Evolutionary conservation across 495 filamentous ascomycete species (phyloP).

Genomic region (Glutinoglossum americanum): DNA sequence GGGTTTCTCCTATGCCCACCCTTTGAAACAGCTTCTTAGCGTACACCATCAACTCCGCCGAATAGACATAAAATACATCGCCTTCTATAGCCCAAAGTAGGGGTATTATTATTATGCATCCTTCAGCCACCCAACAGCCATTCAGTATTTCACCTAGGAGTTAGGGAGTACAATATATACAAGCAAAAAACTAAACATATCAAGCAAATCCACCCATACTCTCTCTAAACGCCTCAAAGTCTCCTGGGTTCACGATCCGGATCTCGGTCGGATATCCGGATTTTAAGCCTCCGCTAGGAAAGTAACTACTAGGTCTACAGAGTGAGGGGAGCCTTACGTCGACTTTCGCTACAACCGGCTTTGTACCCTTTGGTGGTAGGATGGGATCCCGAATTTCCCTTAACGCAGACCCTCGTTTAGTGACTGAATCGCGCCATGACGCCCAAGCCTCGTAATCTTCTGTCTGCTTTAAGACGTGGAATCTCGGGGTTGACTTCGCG

Average conservation of each 20-base stretch:
- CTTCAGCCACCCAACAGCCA: not conserved
- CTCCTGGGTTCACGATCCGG: not conserved
- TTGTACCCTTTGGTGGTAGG: not conserved
- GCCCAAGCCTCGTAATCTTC: constrained; percentile 39
- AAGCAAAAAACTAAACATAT: not conserved
- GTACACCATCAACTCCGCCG: not conserved
- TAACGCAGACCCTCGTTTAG: constrained; percentile 6
- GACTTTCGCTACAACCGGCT: not conserved
- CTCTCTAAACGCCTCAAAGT: not conserved
- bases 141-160: not conserved
- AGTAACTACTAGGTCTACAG: not conserved
- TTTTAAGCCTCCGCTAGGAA: not conserved
- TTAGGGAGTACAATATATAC: not conserved
- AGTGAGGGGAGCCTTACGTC: not conserved
- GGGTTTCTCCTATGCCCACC: not conserved
- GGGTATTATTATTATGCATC: not conserved
- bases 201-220: not conserved
- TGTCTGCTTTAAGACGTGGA: constrained; percentile 34
- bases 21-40: not conserved
- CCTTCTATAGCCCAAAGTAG: not conserved
- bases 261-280: not conserved
- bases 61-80: not conserved
- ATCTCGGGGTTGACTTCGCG: constrained; percentile 31
- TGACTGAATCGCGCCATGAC: constrained; percentile 37
- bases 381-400: not conserved